These are phyloP conservation scores for Posidonia australis DNA, from an alignment of 106 monocot species.

Conservation along the genomic window DNA sequence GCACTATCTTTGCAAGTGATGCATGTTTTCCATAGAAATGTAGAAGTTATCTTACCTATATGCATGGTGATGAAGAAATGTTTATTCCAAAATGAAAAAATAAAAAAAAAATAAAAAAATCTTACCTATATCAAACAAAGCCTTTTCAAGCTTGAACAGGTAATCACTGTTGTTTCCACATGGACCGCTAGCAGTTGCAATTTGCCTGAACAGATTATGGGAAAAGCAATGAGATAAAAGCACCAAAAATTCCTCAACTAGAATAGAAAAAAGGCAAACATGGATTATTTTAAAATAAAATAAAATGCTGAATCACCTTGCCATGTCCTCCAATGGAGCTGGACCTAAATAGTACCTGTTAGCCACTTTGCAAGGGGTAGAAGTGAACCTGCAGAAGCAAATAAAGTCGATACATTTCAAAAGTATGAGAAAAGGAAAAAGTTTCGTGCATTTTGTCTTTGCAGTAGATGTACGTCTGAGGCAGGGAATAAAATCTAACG, in stretches of 20 bases:
- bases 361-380: conserved; percentile 42
- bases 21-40: background rate
- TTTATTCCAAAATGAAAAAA: background rate
- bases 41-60: background rate
- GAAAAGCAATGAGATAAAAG: background rate
- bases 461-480: too few relatives aligned
- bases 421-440: background rate
- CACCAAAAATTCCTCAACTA: background rate
- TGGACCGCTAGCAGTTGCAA: conserved; percentile 85
- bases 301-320: too few relatives aligned
- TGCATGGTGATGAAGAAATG: too few relatives aligned
- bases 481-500: background rate
- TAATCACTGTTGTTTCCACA: conserved; percentile 90
- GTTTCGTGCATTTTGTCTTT: too few relatives aligned
- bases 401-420: too few relatives aligned
- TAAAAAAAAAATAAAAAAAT: background rate
- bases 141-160: conserved; percentile 66
- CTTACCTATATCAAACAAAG: conserved; percentile 62
- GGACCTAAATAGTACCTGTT: conserved; percentile 85
- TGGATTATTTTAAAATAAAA: too few relatives aligned
- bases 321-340: conserved; percentile 84
- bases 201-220: conserved; percentile 37
- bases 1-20: too few relatives aligned
- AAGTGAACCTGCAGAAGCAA: conserved; percentile 21
- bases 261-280: too few relatives aligned